phyloP scores from a whole-genome alignment of 2,329 filamentous ascomycete genomes.

The Xylariaceae sp. region DNA sequence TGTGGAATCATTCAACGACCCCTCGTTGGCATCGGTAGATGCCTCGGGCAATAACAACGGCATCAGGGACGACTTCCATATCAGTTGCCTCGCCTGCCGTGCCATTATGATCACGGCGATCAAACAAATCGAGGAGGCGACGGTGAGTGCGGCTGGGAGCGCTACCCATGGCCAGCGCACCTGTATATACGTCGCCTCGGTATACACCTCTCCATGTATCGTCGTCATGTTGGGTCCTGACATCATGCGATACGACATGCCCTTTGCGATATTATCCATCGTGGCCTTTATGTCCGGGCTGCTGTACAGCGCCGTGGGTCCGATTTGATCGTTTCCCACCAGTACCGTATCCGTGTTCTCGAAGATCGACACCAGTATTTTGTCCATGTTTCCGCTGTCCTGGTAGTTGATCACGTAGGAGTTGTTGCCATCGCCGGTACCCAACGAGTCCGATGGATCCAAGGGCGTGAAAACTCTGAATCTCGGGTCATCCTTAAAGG shows the following conservation, averaged over 20 bases:
- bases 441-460: conserved; percentile 3
- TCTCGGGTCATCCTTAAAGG: background rate
- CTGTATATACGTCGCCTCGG: conserved; percentile 4
- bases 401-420: conserved; percentile 9
- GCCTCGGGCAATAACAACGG: conserved; percentile 9
- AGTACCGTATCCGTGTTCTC: background rate
- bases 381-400: conserved; percentile 10
- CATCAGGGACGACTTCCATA: conserved; percentile 12
- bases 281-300: conserved; percentile 4
- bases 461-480: conserved; percentile 3
- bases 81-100: background rate
- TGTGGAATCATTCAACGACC: background rate
- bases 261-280: conserved; percentile 8
- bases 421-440: conserved; percentile 1
- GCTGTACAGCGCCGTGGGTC: conserved; percentile 4
- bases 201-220: background rate
- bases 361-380: conserved; percentile 4
- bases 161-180: conserved; percentile 11
- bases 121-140: conserved; percentile 6
- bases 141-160: background rate
- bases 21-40: background rate
- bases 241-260: conserved; percentile 16
- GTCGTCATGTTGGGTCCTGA: conserved; percentile 11
- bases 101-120: conserved; percentile 1
- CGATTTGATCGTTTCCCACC: conserved; percentile 1